A percentile compares a stretch with the other conserved stretches of the same genome.
These are phyloP conservation scores for Cercospora zeina DNA, from an alignment of 2,329 filamentous ascomycete genomes.

Conservation along the genomic window DNA sequence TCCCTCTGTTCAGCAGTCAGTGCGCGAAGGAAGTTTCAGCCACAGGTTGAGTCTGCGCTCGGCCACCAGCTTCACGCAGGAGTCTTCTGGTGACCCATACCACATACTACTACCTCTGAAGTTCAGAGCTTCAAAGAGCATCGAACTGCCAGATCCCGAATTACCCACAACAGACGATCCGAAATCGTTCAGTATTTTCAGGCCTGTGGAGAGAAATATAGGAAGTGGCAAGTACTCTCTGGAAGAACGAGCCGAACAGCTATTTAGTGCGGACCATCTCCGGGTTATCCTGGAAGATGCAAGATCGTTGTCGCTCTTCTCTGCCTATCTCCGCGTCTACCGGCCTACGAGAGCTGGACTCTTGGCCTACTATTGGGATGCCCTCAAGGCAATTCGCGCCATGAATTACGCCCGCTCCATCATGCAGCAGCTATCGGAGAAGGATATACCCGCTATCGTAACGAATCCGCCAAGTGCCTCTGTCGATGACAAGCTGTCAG, in stretches of 20 bases:
- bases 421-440: constrained; percentile 53
- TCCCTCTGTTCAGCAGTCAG: background rate
- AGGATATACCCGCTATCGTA: constrained; percentile 47
- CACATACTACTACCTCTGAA: constrained; percentile 20
- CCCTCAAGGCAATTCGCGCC: constrained; percentile 64
- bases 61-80: background rate
- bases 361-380: constrained; percentile 24
- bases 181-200: constrained; percentile 22
- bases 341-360: constrained; percentile 21
- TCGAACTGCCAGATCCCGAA: constrained; percentile 16
- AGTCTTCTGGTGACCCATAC: background rate
- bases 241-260: constrained; percentile 20
- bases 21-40: background rate
- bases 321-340: constrained; percentile 16
- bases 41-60: constrained; percentile 5
- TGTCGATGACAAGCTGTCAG: constrained; percentile 58
- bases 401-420: constrained; percentile 70
- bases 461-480: constrained; percentile 8
- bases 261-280: constrained; percentile 23
- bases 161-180: constrained; percentile 22
- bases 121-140: constrained; percentile 13
- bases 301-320: constrained; percentile 18
- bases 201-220: constrained; percentile 21
- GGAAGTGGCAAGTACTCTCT: constrained; percentile 28
- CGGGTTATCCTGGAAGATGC: constrained; percentile 23